Base-by-base conservation (phyloP, 108 stramenopile species). In the Cyclotella kingstonii region DNA sequence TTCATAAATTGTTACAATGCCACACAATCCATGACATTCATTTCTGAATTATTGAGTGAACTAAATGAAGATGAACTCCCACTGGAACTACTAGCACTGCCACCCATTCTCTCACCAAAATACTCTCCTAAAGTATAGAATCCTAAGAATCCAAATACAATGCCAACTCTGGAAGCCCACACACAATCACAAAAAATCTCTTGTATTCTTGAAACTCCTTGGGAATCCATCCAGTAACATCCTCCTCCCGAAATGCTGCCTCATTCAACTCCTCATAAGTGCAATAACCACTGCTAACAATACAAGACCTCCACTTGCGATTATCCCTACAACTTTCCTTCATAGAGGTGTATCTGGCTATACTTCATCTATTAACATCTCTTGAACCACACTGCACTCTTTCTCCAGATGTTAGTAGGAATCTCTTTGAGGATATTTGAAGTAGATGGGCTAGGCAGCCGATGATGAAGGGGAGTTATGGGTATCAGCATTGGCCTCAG, bases 171-270 rank as follows among this genome's bases (percentile, higher is more conserved):
- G 89, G 86, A 5, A 71, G 71, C 8, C 93, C 89, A 55, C 87
- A 84, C 22, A n/a, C n/a, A 87, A 58, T 19, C 64, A 63, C 30
- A 86, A 76, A 35, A 90, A 71, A 74, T 85, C 86, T 7, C 67
- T 50, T 7, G 87, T 86, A 60, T 91, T 84, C 58, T 89, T 78
- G 60, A 78, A 38, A 42, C 73, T 81, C 7, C 95, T 70, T 1
- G 95, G 95, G 75, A 91, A 96, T 44, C 95, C 95, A 61, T 96
- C 95, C 28, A 96, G 35, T 43, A 96, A 54, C 31, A 94, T 79
- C 14, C 89, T 73, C 36, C 84, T 83, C 3, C 87, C 82, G 11
- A 74, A 85, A 79, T 83, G 77, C 49, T 76, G 47, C 17, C 83
- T 60, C 87, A 96, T 92, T 30, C 76, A 62, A 9, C 84, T 56